Evolutionary conservation across 2,329 filamentous ascomycete genomes (phyloP).

Genomic region (Waltergamsia citrina): DNA sequence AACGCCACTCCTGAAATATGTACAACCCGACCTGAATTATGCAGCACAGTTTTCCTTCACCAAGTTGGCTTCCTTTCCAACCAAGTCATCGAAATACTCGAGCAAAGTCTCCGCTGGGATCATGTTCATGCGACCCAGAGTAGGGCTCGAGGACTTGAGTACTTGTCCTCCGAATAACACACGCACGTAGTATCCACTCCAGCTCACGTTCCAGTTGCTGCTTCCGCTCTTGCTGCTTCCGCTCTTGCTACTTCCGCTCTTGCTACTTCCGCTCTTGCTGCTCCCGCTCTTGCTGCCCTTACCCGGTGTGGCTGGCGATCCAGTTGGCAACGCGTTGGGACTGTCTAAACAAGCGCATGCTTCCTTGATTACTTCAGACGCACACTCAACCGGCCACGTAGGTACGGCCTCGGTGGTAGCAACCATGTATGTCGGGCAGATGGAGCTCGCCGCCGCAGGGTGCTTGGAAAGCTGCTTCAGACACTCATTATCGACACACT

Average conservation of each 20-base stretch:
- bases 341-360: constrained; percentile 17
- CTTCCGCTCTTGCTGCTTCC: neutral
- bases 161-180: constrained; percentile 64
- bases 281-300: no score
- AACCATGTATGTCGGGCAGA: constrained; percentile 13
- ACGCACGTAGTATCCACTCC: constrained; percentile 40
- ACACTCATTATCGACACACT: constrained; percentile 19
- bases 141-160: constrained; percentile 58
- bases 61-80: constrained; percentile 40
- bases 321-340: constrained; percentile 5
- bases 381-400: constrained; percentile 15
- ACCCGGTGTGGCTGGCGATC: constrained; percentile 1
- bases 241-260: no score
- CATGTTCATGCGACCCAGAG: constrained; percentile 62
- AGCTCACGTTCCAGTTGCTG: constrained; percentile 6
- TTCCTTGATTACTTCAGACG: constrained; percentile 11
- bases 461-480: constrained; percentile 16
- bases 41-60: constrained; percentile 24
- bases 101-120: constrained; percentile 55
- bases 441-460: constrained; percentile 10
- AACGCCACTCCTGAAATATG: no score
- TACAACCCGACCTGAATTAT: neutral
- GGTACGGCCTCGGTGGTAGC: constrained; percentile 7
- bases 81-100: constrained; percentile 62
- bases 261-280: no score